Evolutionary conservation across 1,284 basidiomycete species (phyloP).

Genomic region (Ceratorhiza oryzae-sativae): DNA sequence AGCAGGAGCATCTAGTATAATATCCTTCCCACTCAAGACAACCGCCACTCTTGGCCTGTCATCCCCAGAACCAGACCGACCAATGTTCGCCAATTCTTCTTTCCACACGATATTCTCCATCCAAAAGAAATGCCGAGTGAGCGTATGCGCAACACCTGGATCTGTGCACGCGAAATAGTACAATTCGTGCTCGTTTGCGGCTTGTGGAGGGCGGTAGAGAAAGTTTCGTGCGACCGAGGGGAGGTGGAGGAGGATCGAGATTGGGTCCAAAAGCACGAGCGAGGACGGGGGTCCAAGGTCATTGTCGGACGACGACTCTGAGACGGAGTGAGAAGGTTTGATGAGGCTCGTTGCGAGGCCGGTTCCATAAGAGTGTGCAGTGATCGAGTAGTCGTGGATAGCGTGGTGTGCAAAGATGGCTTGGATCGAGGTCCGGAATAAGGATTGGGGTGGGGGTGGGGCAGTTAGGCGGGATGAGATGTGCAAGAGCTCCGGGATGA

Average conservation of each 20-base stretch:
- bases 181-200: conserved; percentile 68
- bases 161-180: conserved; percentile 73
- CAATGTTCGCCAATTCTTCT: conserved; percentile 57
- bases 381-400: conserved; percentile 57
- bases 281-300: conserved; percentile 39
- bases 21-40: conserved; percentile 62
- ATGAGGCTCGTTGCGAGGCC: conserved; percentile 53
- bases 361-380: conserved; percentile 70
- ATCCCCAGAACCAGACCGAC: conserved; percentile 39
- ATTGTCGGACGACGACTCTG: conserved; percentile 53
- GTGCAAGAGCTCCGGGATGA: conserved; percentile 65
- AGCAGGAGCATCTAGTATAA: conserved; percentile 61
- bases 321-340: not conserved
- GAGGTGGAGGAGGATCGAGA: conserved; percentile 67
- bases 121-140: conserved; percentile 71
- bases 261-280: conserved; percentile 65
- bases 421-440: conserved; percentile 47
- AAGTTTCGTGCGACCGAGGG: conserved; percentile 69
- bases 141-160: conserved; percentile 64
- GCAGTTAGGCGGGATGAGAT: conserved; percentile 66
- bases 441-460: conserved; percentile 52
- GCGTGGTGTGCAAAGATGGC: conserved; percentile 56
- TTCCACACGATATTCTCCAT: conserved; percentile 65
- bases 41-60: conserved; percentile 52
- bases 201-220: conserved; percentile 61